Percentiles rank a stretch among this genome's conserved stretches.
Conservation (phyloP, 2,329 filamentous ascomycete species). For the Fusarium siculi region DNA sequence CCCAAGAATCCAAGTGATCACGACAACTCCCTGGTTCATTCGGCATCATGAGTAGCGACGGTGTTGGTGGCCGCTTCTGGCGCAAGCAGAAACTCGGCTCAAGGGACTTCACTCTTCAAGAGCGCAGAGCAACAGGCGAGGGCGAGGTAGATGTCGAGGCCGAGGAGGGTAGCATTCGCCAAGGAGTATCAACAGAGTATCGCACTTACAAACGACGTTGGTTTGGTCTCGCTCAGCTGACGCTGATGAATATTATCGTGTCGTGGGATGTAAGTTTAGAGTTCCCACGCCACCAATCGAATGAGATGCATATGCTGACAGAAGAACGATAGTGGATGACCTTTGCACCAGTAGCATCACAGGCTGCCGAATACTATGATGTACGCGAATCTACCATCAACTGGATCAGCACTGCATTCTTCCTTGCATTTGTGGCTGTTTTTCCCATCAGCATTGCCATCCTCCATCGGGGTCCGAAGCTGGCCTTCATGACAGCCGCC, state of each 20-base stretch:
- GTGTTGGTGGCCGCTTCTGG: constrained; percentile 43
- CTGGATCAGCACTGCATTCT: constrained; percentile 89
- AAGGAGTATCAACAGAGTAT: constrained; percentile 49
- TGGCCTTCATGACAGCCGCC: constrained; percentile 78
- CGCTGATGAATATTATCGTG: constrained; percentile 89
- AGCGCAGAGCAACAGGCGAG: constrained; percentile 35
- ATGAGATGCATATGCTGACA: constrained; percentile 18
- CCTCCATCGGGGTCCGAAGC: constrained; percentile 82
- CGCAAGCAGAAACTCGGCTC: constrained; percentile 46
- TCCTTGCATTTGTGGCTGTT: constrained; percentile 82
- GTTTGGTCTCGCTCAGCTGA: constrained; percentile 86
- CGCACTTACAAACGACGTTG: constrained; percentile 83
- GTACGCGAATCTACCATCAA: constrained; percentile 84
- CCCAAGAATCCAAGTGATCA: constrained; percentile 6
- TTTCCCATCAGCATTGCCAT: constrained; percentile 80
- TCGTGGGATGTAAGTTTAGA: constrained; percentile 87
- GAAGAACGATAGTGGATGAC: constrained; percentile 77
- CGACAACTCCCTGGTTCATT: constrained; percentile 10
- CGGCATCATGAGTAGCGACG: constrained; percentile 37
- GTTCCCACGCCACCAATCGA: not conserved
- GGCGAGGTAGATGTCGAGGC: constrained; percentile 36
- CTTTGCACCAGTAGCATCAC: constrained; percentile 83
- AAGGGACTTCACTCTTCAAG: constrained; percentile 45
- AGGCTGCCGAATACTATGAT: constrained; percentile 78
- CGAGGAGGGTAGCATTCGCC: constrained; percentile 42